Conservation (phyloP, 2,329 filamentous ascomycete genomes). For the Achaetomium macrosporum region DNA sequence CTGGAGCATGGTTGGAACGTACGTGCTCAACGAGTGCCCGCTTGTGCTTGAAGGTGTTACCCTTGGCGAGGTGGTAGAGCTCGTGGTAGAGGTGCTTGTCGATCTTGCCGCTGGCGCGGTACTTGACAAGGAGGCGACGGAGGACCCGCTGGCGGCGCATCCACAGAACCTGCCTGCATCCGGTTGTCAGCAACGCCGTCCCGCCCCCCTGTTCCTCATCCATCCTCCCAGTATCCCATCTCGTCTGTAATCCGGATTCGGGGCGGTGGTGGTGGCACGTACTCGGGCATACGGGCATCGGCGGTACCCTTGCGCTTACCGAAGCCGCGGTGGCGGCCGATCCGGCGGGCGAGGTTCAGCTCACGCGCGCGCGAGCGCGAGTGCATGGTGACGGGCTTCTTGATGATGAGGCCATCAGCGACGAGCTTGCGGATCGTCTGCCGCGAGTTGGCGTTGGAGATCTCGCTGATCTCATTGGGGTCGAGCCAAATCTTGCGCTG, state of each 20-base stretch:
- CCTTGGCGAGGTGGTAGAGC: slow-evolving; percentile 99
- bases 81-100: slow-evolving; percentile 99
- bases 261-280: slow-evolving; percentile 38
- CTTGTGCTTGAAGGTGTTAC: slow-evolving; percentile 99
- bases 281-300: slow-evolving; percentile 98
- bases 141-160: slow-evolving; percentile 99
- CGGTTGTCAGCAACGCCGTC: slow-evolving; percentile 21
- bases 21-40: slow-evolving; percentile 99
- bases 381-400: slow-evolving; percentile 99
- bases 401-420: slow-evolving; percentile 99
- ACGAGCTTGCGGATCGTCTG: slow-evolving; percentile 99
- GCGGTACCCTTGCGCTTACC: slow-evolving; percentile 99
- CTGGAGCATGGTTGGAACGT: slow-evolving; percentile 44
- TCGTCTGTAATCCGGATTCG: slow-evolving; percentile 3
- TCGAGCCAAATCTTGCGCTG: slow-evolving; percentile 99
- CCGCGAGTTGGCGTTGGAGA: slow-evolving; percentile 99
- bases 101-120: slow-evolving; percentile 99
- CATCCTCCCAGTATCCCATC: neutral
- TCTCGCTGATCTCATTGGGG: slow-evolving; percentile 98
- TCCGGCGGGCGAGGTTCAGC: slow-evolving; percentile 87
- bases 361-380: slow-evolving; percentile 93
- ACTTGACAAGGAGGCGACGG: slow-evolving; percentile 98
- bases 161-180: slow-evolving; percentile 85
- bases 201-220: neutral
- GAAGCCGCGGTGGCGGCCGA: slow-evolving; percentile 97